Base-by-base conservation (phyloP, 805 yeast genomes). In the Wickerhamiella kazuoi region DNA sequence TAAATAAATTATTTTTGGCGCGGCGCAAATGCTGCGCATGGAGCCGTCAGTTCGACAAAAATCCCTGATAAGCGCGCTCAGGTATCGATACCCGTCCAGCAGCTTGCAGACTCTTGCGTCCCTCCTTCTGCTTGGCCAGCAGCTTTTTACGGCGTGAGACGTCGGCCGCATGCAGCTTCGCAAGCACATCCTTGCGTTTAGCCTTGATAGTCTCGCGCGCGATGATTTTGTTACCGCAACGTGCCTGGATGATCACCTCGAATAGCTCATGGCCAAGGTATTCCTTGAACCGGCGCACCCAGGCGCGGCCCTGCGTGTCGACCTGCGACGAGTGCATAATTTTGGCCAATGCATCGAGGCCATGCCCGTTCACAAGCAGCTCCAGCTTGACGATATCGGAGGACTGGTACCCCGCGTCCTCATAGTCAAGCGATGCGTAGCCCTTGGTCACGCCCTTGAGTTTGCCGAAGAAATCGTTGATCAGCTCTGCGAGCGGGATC, bases 121-220 rank as follows among this genome's bases (percentile, higher is more conserved):
- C 98, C 53, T 82, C 94, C 57, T 86, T 87, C 53, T 87, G 98
- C 50, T 79, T 78, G 40, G 70, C 82, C 39, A 87, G 63, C 48
- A 87, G 67, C 60, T 87, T 87, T 64, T 84, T 84, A 45, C 94
- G 68, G 61, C 98, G 69, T 0, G 93, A 71, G 26, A 86, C 72
- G 63, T 87, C 98, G 16, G 94, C 76, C 0, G 97, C 98, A 58
- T 87, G 97, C 44, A 90, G 62, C 52, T 75, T 80, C 21, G 90
- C 94, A 40, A 90, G 65, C n/a, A 87, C 98, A 59, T 87, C 97
- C 59, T 87, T 87, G 44, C 95, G 66, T 54, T 82, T 72, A 4
- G 97, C 97, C 55, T 82, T 81, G 46, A 90, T 80, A 0, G 96
- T 86, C 52, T 87, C 94, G 45, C 98, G 65, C 1, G 97, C 94